Evolutionary conservation across 2,329 filamentous ascomycete genomes (phyloP), one percentile per base, ranked within the genome.

Genomic region (Diaporthe batatas): DNA sequence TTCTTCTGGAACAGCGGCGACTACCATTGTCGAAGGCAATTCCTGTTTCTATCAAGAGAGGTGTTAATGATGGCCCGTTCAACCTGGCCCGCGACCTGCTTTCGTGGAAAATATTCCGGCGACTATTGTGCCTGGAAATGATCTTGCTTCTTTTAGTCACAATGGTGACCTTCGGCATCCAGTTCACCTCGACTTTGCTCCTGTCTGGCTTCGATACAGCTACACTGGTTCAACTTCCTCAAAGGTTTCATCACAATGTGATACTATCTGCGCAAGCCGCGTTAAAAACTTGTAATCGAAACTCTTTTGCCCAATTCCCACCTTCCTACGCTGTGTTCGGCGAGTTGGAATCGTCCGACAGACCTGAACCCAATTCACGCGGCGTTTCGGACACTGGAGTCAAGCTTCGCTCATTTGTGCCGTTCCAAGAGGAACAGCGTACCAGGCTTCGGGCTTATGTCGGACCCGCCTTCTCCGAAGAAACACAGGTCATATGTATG

Each of bases 121-220:
- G 7, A 23, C 2, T 23, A 1, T 23, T 16, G 0, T 16, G 32
- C 16, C 11, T 39, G 55, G 55, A 58, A 14, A 23, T 39, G 18
- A 5, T 5, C 18, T 1, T 58, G 5, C 21, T 58, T 0, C 32
- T 58, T 1, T 3, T 39, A 0, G 21, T 39, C 21, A 58, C 55
- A 1, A 1, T 16, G 21, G 2, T 23, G 21, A 39, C 55, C 4
- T 58, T 58, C 11, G 55, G 55, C 32, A 58, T 12, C 2, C 55
- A 58, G 11, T 58, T 58, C 21, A 58, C 55, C 21, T 58, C 55
- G 11, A 58, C 55, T n/a, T 23, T 57, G 4, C 55, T 58, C n/a
- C 12, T 58, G 10, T 58, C 55, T 8, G 21, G 55, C 11, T 58
- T 58, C 32, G 18, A 14, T 11, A 23, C 55, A 58, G 39, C 55